Evolutionary conservation across 352 stramenopile genomes (phyloP).

Genomic region (Pythium dissotocum): DNA sequence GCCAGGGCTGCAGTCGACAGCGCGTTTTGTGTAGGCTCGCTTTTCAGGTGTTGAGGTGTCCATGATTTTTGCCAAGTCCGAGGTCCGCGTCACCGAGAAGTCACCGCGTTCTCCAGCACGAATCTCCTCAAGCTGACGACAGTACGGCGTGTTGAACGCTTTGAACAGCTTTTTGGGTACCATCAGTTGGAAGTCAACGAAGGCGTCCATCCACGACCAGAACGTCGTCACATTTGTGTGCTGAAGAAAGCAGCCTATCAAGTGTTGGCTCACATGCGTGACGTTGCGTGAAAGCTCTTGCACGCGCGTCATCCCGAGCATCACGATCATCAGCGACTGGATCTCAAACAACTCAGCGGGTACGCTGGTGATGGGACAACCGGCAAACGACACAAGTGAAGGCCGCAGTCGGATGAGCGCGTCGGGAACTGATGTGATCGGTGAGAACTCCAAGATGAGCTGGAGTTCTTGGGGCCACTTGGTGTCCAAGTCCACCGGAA

Average conservation of each 20-base stretch:
- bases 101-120: neutral
- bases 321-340: neutral
- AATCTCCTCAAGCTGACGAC: neutral
- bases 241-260: neutral
- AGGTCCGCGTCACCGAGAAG: neutral
- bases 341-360: neutral
- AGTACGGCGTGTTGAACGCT: neutral
- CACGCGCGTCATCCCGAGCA: neutral
- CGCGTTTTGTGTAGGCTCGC: neutral
- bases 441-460: slow-evolving; percentile 21
- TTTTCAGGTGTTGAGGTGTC: neutral
- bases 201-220: neutral
- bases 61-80: neutral
- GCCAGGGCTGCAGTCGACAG: neutral
- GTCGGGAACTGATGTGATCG: slow-evolving; percentile 10
- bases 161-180: neutral
- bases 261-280: neutral
- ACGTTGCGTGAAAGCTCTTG: neutral
- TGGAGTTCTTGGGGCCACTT: slow-evolving; percentile 7
- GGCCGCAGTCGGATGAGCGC: slow-evolving; percentile 6
- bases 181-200: neutral
- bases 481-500: slow-evolving; percentile 4
- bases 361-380: neutral
- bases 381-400: slow-evolving; percentile 6
- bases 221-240: neutral